Conservation (phyloP, 192 early-diverging fungal species). For the Linnemannia exigua region DNA sequence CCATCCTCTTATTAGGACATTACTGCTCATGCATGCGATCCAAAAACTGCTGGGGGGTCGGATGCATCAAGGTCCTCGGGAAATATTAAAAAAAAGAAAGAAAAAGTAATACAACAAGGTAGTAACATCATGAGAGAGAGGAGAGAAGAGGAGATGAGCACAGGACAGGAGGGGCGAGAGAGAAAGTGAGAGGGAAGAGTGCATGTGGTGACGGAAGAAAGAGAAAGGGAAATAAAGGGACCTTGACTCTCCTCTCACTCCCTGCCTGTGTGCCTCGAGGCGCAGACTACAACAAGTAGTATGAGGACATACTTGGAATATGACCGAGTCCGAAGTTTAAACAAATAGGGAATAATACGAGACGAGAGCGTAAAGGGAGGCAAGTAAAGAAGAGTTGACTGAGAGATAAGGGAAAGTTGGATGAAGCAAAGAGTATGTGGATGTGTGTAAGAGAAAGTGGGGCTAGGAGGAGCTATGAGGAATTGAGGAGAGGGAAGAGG, state of each 20-base stretch:
- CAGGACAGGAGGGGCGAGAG: not conserved
- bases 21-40: slow-evolving; percentile 10
- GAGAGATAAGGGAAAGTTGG: not conserved
- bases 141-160: not conserved
- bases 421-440: not conserved
- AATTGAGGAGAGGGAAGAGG: not conserved
- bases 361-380: not conserved
- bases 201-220: not conserved
- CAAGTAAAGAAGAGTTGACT: not conserved
- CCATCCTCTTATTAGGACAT: not conserved
- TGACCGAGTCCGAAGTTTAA: too few relatives aligned
- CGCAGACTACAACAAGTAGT: too few relatives aligned
- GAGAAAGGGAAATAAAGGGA: not conserved
- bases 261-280: too few relatives aligned
- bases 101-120: not conserved
- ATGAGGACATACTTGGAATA: too few relatives aligned
- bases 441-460: not conserved
- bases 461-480: not conserved
- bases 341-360: not conserved
- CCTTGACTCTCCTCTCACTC: too few relatives aligned
- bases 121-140: not conserved
- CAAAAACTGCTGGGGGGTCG: not conserved
- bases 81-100: not conserved
- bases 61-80: not conserved
- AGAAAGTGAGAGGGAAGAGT: not conserved